A percentile compares a stretch with the other conserved stretches of the same genome.
These are phyloP conservation scores for Trametes gibbosa DNA, from an alignment of 768 basidiomycete genomes.

Conservation along the genomic window DNA sequence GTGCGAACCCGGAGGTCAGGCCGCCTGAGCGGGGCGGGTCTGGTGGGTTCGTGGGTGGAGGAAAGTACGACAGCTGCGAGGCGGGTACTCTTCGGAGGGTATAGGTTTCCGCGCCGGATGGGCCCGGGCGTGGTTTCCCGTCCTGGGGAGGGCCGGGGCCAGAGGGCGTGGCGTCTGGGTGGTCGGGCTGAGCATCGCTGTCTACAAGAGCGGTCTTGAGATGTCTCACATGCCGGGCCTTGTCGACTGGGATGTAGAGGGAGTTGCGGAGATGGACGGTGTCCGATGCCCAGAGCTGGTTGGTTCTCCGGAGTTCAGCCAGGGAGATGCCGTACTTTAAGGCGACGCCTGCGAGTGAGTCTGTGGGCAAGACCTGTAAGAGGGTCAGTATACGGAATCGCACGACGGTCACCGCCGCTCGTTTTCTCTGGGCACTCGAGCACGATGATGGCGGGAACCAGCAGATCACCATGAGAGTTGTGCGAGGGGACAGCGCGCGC, in stretches of 20 bases:
- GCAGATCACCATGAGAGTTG: no score
- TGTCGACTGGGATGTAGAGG: slow-evolving; percentile 76
- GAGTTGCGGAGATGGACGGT: slow-evolving; percentile 83
- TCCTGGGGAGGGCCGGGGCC: neutral
- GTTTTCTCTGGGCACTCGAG: no score
- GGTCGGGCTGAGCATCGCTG: neutral
- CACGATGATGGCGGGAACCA: no score
- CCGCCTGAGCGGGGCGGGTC: neutral
- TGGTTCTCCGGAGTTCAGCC: slow-evolving; percentile 78
- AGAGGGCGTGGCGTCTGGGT: neutral
- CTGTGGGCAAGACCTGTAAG: slow-evolving; percentile 62
- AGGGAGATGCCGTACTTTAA: slow-evolving; percentile 87
- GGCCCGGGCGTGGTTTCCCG: neutral
- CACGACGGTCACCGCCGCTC: no score
- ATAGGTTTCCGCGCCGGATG: slow-evolving; percentile 2
- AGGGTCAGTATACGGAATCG: neutral
- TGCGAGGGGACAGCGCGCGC: neutral
- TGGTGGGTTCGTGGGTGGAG: slow-evolving; percentile 19
- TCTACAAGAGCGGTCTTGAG: slow-evolving; percentile 11
- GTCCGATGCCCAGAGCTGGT: slow-evolving; percentile 93
- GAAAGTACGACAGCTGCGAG: slow-evolving; percentile 34
- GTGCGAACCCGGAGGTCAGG: no score
- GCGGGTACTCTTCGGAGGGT: slow-evolving; percentile 31
- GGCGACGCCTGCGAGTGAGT: slow-evolving; percentile 85
- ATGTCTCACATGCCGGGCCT: slow-evolving; percentile 46